These are phyloP conservation scores for Flaveria trinervia DNA, from an alignment of 129 eudicot genomes.

Conservation along the genomic window DNA sequence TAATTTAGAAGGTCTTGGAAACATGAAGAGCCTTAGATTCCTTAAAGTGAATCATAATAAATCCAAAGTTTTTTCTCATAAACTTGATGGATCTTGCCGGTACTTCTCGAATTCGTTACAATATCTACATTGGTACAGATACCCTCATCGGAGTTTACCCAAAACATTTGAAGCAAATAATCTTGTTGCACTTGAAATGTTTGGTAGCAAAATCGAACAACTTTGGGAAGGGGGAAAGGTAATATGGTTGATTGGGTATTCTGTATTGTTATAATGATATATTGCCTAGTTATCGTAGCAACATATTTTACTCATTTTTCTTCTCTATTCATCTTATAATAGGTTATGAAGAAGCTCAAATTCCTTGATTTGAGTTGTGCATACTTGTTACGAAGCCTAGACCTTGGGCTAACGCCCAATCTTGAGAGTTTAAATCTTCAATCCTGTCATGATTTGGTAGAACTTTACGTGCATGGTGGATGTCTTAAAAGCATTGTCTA, in stretches of 20 bases:
- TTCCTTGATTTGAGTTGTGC: neutral
- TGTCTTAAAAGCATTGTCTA: neutral
- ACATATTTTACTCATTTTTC: no score
- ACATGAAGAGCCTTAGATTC: neutral
- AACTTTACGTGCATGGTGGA: neutral
- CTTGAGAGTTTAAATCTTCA: neutral
- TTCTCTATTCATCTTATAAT: neutral
- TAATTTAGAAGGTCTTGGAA: neutral
- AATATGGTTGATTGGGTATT: neutral
- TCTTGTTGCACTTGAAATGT: conserved; percentile 6
- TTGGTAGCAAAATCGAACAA: neutral
- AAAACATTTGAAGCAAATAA: conserved; percentile 13
- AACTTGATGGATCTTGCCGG: neutral
- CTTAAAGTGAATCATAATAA: neutral
- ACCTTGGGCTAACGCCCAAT: neutral
- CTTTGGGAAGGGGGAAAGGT: conserved; percentile 10
- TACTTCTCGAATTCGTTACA: conserved; percentile 1
- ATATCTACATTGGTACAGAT: neutral
- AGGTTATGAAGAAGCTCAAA: conserved; percentile 10
- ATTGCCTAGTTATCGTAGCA: no score
- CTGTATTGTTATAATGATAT: neutral
- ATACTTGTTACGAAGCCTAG: neutral
- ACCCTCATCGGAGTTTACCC: conserved; percentile 1
- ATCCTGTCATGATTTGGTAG: neutral
- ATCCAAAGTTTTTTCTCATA: no score